These are phyloP conservation scores for Aspergillus sp. DNA, from an alignment of 2,329 filamentous ascomycete species.

Conservation along the genomic window DNA sequence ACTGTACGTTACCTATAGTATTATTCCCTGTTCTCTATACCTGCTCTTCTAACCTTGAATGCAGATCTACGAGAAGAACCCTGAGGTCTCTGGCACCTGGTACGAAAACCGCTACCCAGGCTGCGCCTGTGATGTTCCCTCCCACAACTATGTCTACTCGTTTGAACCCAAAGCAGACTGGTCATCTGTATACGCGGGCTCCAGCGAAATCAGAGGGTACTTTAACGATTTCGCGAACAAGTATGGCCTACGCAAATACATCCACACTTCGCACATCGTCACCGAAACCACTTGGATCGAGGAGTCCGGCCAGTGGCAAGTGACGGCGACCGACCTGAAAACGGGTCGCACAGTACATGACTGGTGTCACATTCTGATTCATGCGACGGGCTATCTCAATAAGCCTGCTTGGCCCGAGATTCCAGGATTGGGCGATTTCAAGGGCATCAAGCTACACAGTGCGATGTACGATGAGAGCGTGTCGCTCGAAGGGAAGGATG, in stretches of 20 bases:
- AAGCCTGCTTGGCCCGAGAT: slow-evolving; percentile 12
- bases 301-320: slow-evolving; percentile 19
- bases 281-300: slow-evolving; percentile 39
- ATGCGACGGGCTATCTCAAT: background rate
- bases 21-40: background rate
- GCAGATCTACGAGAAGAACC: slow-evolving; percentile 30
- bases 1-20: background rate
- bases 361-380: slow-evolving; percentile 1
- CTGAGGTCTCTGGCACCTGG: slow-evolving; percentile 35
- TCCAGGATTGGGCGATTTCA: slow-evolving; percentile 19
- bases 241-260: slow-evolving; percentile 39
- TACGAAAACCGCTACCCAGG: slow-evolving; percentile 38
- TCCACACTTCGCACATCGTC: slow-evolving; percentile 28
- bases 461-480: background rate
- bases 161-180: slow-evolving; percentile 48
- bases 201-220: slow-evolving; percentile 48
- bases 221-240: slow-evolving; percentile 42
- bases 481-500: background rate
- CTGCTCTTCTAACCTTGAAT: background rate
- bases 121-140: slow-evolving; percentile 34
- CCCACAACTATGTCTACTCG: slow-evolving; percentile 41
- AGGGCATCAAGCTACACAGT: background rate
- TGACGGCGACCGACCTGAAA: slow-evolving; percentile 1
- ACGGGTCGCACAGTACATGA: background rate
- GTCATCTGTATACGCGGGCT: slow-evolving; percentile 42